Percentiles rank a stretch among this genome's conserved stretches.
phyloP scores from a whole-genome alignment of 495 filamentous ascomycete genomes.

The Aspergillus ellipticus region DNA sequence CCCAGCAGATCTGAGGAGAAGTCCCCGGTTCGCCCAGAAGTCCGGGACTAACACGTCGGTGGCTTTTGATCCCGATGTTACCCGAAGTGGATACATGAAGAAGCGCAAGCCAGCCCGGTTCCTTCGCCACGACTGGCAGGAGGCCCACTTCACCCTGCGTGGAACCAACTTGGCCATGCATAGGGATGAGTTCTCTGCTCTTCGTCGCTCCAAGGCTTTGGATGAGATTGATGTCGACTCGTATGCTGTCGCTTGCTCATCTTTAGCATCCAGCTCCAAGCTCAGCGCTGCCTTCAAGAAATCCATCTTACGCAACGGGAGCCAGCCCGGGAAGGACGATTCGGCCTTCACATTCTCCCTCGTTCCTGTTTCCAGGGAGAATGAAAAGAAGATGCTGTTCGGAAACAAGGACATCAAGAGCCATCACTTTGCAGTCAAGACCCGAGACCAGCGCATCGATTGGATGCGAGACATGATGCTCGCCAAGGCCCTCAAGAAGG shows the following conservation, averaged over 20 bases:
- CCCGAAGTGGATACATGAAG: conserved; percentile 83
- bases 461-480: background rate
- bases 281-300: conserved; percentile 85
- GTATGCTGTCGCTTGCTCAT: conserved; percentile 89
- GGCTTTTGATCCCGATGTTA: conserved; percentile 34
- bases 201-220: conserved; percentile 50
- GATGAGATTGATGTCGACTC: conserved; percentile 93
- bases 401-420: conserved; percentile 56
- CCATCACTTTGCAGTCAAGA: conserved; percentile 92
- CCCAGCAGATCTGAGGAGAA: background rate
- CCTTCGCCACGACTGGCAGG: conserved; percentile 90
- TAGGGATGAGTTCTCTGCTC: conserved; percentile 54
- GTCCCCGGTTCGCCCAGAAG: conserved; percentile 24
- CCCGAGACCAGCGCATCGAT: conserved; percentile 74
- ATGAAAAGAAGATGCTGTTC: conserved; percentile 48
- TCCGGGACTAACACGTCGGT: background rate
- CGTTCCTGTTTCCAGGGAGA: conserved; percentile 61
- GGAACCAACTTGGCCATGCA: conserved; percentile 85
- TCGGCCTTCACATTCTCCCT: conserved; percentile 87
- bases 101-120: conserved; percentile 87
- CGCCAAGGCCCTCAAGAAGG: background rate
- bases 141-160: conserved; percentile 78
- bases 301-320: conserved; percentile 59
- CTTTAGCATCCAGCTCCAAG: conserved; percentile 66
- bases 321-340: conserved; percentile 44